A percentile compares a stretch with the other conserved stretches of the same genome.
These are phyloP conservation scores for Coemansia sp. DNA, from an alignment of 192 early-diverging fungal species.

Conservation along the genomic window DNA sequence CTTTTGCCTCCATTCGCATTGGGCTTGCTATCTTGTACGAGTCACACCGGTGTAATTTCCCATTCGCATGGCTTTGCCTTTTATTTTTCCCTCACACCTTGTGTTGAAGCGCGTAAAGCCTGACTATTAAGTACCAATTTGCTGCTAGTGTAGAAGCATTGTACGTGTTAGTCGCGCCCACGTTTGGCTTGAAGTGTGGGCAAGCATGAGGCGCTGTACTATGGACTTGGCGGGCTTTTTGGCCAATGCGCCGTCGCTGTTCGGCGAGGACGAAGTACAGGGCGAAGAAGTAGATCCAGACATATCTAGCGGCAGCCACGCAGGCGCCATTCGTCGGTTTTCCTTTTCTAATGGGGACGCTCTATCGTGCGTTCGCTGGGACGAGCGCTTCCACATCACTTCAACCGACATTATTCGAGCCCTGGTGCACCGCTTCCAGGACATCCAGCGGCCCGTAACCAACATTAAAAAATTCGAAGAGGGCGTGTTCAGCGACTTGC, in stretches of 20 bases:
- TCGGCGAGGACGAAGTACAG: constrained; percentile 40
- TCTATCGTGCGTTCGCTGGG: constrained; percentile 92
- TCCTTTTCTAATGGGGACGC: constrained; percentile 79
- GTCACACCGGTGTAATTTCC: background rate
- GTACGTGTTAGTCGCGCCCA: constrained; percentile 31
- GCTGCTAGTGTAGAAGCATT: background rate
- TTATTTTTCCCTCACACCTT: background rate
- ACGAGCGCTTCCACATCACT: constrained; percentile 90
- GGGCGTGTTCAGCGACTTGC: constrained; percentile 92
- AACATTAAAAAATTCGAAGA: constrained; percentile 98
- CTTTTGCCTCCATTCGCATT: background rate
- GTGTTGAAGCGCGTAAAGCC: background rate
- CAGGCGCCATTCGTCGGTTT: constrained; percentile 45
- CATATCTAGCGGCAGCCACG: constrained; percentile 34
- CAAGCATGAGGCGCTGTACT: constrained; percentile 30
- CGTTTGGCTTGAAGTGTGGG: constrained; percentile 14
- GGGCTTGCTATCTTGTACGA: constrained; percentile 1
- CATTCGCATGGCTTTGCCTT: background rate
- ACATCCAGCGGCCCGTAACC: constrained; percentile 79
- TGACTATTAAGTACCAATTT: background rate
- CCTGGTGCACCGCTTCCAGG: constrained; percentile 87
- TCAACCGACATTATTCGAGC: constrained; percentile 94
- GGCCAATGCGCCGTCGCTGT: constrained; percentile 52
- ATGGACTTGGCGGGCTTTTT: constrained; percentile 46
- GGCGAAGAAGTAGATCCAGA: constrained; percentile 49